phyloP scores from a whole-genome alignment of 495 filamentous ascomycete genomes.

The Aspergillus carlsbadensis region DNA sequence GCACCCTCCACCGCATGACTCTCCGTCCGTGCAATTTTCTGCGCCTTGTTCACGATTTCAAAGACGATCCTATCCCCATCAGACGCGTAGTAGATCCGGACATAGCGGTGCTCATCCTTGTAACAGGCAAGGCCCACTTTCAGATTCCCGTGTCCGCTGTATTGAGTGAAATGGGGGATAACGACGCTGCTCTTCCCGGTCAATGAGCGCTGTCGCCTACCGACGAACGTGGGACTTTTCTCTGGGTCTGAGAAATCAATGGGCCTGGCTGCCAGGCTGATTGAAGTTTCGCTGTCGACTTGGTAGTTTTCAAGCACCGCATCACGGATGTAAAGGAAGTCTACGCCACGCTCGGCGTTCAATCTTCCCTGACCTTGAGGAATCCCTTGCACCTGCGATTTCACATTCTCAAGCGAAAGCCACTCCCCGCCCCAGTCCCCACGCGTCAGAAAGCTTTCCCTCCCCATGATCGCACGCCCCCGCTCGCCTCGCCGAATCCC shows the following conservation, averaged over 20 bases:
- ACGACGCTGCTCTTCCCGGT: not conserved
- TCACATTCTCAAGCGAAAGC: not conserved
- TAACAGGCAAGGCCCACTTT: not conserved
- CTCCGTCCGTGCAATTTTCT: not conserved
- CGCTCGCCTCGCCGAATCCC: not conserved
- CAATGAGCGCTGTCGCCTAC: not conserved
- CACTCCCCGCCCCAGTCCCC: not conserved
- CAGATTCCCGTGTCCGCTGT: not conserved
- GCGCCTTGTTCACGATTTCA: not conserved
- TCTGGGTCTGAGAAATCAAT: not conserved
- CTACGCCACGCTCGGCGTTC: not conserved
- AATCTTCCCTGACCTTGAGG: not conserved
- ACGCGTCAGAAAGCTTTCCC: not conserved
- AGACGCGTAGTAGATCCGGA: not conserved
- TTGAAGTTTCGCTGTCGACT: not conserved
- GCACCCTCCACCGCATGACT: not conserved
- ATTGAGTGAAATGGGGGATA: not conserved
- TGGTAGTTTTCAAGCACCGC: not conserved
- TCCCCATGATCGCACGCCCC: not conserved
- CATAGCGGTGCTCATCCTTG: conserved; percentile 8
- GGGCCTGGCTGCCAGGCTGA: not conserved
- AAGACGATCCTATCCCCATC: not conserved
- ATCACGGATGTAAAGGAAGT: not conserved
- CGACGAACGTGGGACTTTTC: not conserved
- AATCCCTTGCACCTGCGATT: not conserved